A percentile compares a stretch with the other conserved stretches of the same genome.
Conservation (phyloP, 2,329 filamentous ascomycete species). For the Lasiodiplodia sp. region DNA sequence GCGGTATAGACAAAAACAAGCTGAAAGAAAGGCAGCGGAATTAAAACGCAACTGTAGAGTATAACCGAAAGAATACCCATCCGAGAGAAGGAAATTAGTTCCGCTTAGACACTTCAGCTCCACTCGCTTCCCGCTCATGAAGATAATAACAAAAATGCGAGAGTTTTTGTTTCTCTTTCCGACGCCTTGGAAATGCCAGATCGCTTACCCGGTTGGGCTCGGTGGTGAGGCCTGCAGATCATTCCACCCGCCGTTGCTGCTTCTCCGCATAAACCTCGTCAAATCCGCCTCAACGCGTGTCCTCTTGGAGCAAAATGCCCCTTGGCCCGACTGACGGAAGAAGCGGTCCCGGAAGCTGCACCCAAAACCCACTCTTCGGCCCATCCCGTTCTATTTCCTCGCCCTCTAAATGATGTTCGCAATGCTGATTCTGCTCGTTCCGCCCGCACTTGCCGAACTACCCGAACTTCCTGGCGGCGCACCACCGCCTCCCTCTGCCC, state of each 20-base stretch:
- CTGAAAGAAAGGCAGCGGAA: background rate
- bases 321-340: background rate
- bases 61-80: background rate
- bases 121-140: constrained; percentile 5
- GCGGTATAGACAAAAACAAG: constrained; percentile 1
- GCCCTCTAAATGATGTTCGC: constrained; percentile 50
- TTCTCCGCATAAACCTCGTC: constrained; percentile 3
- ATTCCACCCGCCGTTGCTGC: background rate
- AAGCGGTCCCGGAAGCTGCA: background rate
- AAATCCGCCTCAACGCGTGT: background rate
- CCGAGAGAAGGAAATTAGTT: constrained; percentile 9
- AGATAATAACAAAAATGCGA: background rate
- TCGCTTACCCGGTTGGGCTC: background rate
- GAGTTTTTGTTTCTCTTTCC: constrained; percentile 11
- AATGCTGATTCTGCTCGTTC: constrained; percentile 50
- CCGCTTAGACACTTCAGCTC: constrained; percentile 11
- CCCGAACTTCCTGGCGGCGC: constrained; percentile 39
- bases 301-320: background rate
- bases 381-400: background rate
- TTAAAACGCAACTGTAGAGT: constrained; percentile 6
- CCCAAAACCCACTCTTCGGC: constrained; percentile 12
- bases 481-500: constrained; percentile 47
- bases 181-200: constrained; percentile 23
- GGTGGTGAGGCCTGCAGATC: background rate
- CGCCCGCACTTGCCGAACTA: constrained; percentile 50